phyloP scores from a whole-genome alignment of 768 basidiomycete species.

The Rhizopogon salebrosus region DNA sequence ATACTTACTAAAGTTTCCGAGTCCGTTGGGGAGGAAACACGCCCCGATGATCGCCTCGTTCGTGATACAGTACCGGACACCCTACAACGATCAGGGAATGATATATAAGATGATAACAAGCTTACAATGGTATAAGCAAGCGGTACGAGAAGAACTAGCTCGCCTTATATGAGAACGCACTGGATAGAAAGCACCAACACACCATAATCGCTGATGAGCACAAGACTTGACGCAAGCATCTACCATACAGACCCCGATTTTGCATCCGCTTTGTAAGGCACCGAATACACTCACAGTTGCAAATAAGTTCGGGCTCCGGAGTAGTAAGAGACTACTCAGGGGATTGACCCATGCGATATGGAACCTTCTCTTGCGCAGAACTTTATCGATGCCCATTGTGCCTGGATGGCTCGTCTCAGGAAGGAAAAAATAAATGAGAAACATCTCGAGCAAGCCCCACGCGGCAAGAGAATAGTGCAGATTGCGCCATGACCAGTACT shows the following conservation, averaged over 20 bases:
- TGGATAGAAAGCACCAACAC: background rate
- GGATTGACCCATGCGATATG: slow-evolving; percentile 49
- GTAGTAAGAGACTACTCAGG: slow-evolving; percentile 41
- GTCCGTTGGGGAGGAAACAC: too few species aligned
- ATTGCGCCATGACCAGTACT: slow-evolving; percentile 63
- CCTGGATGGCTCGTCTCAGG: slow-evolving; percentile 69
- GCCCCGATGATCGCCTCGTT: too few species aligned
- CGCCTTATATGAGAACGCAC: slow-evolving; percentile 30
- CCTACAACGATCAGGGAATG: slow-evolving; percentile 28
- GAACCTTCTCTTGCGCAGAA: slow-evolving; percentile 26
- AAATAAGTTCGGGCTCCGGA: slow-evolving; percentile 57
- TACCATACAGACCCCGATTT: background rate
- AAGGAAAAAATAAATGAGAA: slow-evolving; percentile 38
- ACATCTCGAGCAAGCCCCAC: slow-evolving; percentile 33
- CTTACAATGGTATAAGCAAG: slow-evolving; percentile 57
- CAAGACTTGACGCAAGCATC: background rate
- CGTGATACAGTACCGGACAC: too few species aligned
- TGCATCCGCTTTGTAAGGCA: background rate
- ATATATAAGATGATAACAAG: background rate
- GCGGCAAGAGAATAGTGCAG: slow-evolving; percentile 46
- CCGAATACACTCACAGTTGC: slow-evolving; percentile 38
- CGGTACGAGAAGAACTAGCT: slow-evolving; percentile 41
- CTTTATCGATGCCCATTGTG: slow-evolving; percentile 47
- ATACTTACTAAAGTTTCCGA: slow-evolving; percentile 39
- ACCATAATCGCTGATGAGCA: background rate